Evolutionary conservation across 306 rosid species (phyloP), one percentile per base, ranked within the genome.

Genomic region (Vigna angularis): DNA sequence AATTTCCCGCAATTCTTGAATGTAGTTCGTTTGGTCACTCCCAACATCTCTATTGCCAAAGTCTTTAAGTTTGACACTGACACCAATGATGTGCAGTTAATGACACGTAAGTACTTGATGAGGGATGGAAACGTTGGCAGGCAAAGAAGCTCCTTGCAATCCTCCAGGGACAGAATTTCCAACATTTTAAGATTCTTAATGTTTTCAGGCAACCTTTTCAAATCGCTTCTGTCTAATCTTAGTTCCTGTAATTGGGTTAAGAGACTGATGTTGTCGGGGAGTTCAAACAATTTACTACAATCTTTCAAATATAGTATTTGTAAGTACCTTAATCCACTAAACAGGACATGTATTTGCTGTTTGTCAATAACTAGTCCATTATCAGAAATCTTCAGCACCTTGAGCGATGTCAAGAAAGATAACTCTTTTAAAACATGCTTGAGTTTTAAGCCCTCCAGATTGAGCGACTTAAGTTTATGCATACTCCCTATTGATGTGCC

Each of bases 51-150:
- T 15, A 9, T 1, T 10, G 61, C 22, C 4, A 62, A 70, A 62
- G 15, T 52, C 13, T 32, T 32, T 1, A 64, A 52, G 72, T 3
- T 55, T 8, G 74, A 28, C 3, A 70, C 78, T 1, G 12, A 28
- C 58, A 36, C 65, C 58, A 86, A 52, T 7, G 76, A 58, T 3
- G 55, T 11, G 82, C 90, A 86, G 65, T 70, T 76, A 9, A 9
- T 7, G 20, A 67, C 87, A 9, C 68, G 5, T 14, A 86, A 36
- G 40, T 49, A 20, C 28, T 24, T n/a, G 15, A 86, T 7, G 12
- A 2, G 4, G 17, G 2, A 10, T 40, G 87, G 87, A 49, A 86
- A 75, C 51, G 70, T 81, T 11, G 86, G 83, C 3, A 86, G 12
- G 65, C 4, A 51, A 2, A 5, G 28, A 55, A 83, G 85, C 55